Base-by-base conservation (phyloP, 768 basidiomycete species). In the Pulveroboletus sp. region DNA sequence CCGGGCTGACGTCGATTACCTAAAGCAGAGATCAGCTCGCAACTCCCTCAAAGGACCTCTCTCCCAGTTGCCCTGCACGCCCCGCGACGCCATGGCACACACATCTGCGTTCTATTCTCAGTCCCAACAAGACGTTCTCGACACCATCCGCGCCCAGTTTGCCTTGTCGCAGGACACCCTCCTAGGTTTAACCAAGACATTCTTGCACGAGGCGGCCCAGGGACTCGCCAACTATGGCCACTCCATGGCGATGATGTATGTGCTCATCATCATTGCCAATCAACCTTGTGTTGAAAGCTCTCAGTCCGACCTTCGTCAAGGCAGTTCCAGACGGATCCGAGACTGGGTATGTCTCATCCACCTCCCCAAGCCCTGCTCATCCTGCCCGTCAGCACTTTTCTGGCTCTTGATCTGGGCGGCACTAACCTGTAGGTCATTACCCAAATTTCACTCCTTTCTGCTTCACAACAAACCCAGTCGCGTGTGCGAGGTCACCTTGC, bases 341-440 rank as follows among this genome's bases (percentile, higher is more conserved):
- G 71, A 87, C 81, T 50, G 96, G 96, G 92, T 93, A 69, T 61
- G 80, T 66, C 14, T 24, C 38, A 3, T 37, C 38, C 31, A 35
- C 31, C 37, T 26, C 8, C 24, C 31, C 30, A 21, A 31, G 43
- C 39, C 30, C 27, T 43, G 18, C 50, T 62, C 42, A 61, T 37
- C 31, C 47, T 11, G 28, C 39, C 50, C 44, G 44, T 43, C 60
- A 96, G 93, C 39, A 95, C 93, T 6, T 99, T 96, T 71, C 81
- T 98, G 46, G 94, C 96, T 5, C 78, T 98, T 17, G 95, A 99
- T 73, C 80, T 99, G 17, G 96, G 96, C 36, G 96, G 96, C 49
- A 99, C 96, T 21, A 99, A 99, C 66, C 78, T 99, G 89, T 96
- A 70, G 66, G 88, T 75, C 40, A 9, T 17, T 9, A 6, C 2